Conservation (phyloP, 306 rosid species). For the Gynostemma pentaphyllum region DNA sequence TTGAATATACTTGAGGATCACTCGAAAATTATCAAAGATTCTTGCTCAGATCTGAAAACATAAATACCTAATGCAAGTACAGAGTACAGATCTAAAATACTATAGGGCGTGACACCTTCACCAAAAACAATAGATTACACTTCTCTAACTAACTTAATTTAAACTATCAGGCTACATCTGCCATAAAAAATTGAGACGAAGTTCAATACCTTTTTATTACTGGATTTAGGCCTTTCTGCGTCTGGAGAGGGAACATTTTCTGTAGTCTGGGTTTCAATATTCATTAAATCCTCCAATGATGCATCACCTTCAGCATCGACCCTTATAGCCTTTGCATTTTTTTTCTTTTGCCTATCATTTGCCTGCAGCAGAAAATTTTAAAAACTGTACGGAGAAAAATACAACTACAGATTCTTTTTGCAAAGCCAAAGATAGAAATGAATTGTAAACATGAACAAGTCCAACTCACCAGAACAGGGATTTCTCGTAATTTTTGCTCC, state of each 20-base stretch:
- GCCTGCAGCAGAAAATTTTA: slow-evolving; percentile 29
- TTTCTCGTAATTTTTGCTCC: slow-evolving; percentile 81
- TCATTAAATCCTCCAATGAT: slow-evolving; percentile 64
- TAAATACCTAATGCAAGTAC: not conserved
- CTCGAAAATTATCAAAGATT: not conserved
- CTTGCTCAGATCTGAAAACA: not conserved
- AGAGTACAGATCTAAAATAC: not conserved
- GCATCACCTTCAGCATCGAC: slow-evolving; percentile 92
- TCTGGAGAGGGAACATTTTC: slow-evolving; percentile 43
- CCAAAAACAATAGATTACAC: not conserved
- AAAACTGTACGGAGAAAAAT: not conserved
- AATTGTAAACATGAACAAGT: slow-evolving; percentile 4
- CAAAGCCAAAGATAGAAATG: not conserved
- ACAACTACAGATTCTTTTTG: not conserved
- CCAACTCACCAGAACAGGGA: slow-evolving; percentile 61
- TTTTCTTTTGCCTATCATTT: slow-evolving; percentile 79
- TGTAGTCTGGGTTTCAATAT: slow-evolving; percentile 33
- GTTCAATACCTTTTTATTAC: slow-evolving; percentile 58
- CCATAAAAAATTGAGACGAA: not conserved
- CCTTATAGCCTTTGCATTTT: slow-evolving; percentile 60
- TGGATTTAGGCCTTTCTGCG: slow-evolving; percentile 50
- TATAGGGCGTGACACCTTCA: not conserved
- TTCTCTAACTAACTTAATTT: not conserved
- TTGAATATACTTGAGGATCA: not conserved
- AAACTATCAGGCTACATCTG: not conserved